Evolutionary conservation across 805 yeast genomes (phyloP).

Genomic region (Nakazawaea holstii): DNA sequence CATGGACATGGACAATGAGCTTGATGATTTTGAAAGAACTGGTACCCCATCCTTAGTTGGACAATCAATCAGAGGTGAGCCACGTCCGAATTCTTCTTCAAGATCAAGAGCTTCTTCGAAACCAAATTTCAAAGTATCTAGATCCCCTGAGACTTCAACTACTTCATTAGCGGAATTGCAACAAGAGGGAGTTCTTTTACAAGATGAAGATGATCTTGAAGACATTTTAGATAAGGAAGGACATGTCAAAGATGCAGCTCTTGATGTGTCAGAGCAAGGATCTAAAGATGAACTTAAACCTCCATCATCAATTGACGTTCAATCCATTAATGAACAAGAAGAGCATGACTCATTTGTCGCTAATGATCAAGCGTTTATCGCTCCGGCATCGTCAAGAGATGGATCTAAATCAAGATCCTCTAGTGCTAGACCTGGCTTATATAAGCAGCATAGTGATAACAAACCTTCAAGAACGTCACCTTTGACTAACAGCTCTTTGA

Average conservation of each 20-base stretch:
- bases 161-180: slow-evolving; percentile 29
- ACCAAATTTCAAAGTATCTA: slow-evolving; percentile 37
- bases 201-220: slow-evolving; percentile 54
- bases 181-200: slow-evolving; percentile 48
- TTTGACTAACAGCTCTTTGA: neutral
- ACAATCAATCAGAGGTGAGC: slow-evolving; percentile 35
- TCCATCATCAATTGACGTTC: slow-evolving; percentile 9
- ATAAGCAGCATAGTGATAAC: neutral
- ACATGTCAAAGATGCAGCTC: slow-evolving; percentile 41
- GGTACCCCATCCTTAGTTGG: slow-evolving; percentile 50
- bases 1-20: slow-evolving; percentile 50
- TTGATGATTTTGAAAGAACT: slow-evolving; percentile 45
- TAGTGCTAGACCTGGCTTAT: neutral
- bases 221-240: slow-evolving; percentile 49
- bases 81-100: neutral
- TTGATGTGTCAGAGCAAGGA: slow-evolving; percentile 22
- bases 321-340: slow-evolving; percentile 8
- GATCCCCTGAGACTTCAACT: slow-evolving; percentile 24
- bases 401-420: slow-evolving; percentile 12
- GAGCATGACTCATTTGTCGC: slow-evolving; percentile 16
- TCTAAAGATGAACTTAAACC: slow-evolving; percentile 5
- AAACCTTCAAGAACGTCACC: slow-evolving; percentile 7
- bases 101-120: slow-evolving; percentile 18
- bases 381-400: slow-evolving; percentile 25
- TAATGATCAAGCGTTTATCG: slow-evolving; percentile 24